Percentiles rank a stretch among this genome's conserved stretches.
Evolutionary conservation across 164 flowering plant genomes (phyloP).

Genomic region (Taxillus chinensis): DNA sequence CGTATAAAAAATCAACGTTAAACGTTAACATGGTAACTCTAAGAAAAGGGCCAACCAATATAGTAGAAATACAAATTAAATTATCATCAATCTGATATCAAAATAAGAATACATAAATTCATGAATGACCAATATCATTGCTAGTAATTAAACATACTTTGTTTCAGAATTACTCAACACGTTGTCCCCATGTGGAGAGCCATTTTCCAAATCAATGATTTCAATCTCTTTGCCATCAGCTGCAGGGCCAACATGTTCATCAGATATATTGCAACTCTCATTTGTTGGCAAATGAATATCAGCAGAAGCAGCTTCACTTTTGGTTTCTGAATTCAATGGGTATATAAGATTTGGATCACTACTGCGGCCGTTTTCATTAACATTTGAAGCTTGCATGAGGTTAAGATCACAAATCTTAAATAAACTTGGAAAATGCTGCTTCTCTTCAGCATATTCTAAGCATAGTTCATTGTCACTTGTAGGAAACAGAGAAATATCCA

Average conservation of each 20-base stretch:
- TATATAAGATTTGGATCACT: constrained; percentile 21
- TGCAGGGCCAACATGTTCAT: constrained; percentile 22
- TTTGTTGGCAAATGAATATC: constrained; percentile 54
- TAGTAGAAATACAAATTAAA: constrained; percentile 1
- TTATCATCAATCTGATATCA: constrained; percentile 1
- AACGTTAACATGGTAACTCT: not conserved
- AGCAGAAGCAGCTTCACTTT: constrained; percentile 28
- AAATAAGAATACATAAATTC: not conserved
- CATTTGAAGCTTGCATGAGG: constrained; percentile 57
- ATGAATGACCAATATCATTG: not conserved
- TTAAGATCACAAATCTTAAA: constrained; percentile 87
- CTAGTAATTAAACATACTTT: constrained; percentile 27
- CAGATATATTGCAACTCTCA: constrained; percentile 23
- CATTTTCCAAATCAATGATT: constrained; percentile 58
- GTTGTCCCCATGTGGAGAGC: constrained; percentile 36
- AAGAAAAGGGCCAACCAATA: not conserved
- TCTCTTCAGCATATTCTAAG: constrained; percentile 44
- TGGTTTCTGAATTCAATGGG: constrained; percentile 27
- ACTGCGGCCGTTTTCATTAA: constrained; percentile 40
- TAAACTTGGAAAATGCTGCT: constrained; percentile 61
- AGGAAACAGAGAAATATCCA: constrained; percentile 22
- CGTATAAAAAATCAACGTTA: not conserved
- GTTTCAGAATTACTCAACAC: constrained; percentile 17
- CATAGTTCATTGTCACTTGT: constrained; percentile 18
- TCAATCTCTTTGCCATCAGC: constrained; percentile 41